Conservation (phyloP, 2,329 filamentous ascomycete genomes). For the Dothistroma pini region DNA sequence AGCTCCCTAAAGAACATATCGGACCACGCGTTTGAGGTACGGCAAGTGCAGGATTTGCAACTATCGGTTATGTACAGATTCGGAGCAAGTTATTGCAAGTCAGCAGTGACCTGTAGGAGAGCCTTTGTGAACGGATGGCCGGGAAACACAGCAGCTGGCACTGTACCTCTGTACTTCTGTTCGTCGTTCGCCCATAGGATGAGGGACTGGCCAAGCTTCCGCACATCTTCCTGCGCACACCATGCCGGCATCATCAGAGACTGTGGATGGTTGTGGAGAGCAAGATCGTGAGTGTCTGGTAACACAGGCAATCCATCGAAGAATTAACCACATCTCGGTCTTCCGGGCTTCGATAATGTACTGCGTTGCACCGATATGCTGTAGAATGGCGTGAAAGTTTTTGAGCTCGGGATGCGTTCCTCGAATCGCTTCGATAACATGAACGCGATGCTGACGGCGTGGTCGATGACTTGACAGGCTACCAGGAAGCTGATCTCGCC, state of each 20-base stretch:
- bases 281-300: neutral
- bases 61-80: neutral
- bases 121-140: conserved; percentile 1
- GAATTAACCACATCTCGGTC: too few relatives aligned
- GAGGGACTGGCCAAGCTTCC: too few relatives aligned
- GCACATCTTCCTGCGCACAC: neutral
- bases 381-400: too few relatives aligned
- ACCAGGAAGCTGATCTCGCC: neutral
- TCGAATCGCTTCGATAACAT: neutral
- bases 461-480: neutral
- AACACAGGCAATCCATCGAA: neutral
- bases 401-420: neutral
- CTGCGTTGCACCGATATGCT: neutral
- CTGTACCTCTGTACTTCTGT: neutral
- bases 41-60: neutral
- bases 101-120: neutral
- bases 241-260: conserved; percentile 4
- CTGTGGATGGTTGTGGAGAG: neutral
- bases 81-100: neutral
- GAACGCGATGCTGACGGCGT: neutral
- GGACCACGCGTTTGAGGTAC: neutral
- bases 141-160: neutral
- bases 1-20: neutral
- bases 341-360: neutral
- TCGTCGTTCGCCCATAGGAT: neutral